phyloP scores from a whole-genome alignment of 116 monocot genomes.

The Iris pallida region DNA sequence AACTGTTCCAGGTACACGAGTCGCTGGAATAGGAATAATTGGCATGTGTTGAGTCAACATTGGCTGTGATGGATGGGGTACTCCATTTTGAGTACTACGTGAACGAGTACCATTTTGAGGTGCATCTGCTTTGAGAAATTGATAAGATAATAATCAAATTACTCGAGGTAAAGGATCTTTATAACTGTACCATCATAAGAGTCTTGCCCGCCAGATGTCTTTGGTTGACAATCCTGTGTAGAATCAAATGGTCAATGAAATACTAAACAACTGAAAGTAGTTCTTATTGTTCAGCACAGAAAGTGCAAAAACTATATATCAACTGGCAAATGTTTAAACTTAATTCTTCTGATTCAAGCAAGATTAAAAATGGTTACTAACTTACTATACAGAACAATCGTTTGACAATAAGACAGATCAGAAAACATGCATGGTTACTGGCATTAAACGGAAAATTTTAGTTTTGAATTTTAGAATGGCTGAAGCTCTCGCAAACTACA shows the following conservation, averaged over 20 bases:
- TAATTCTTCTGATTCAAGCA: too few species aligned
- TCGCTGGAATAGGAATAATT: slow-evolving; percentile 38
- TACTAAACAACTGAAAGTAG: background rate
- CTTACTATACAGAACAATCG: too few species aligned
- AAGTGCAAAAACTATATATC: too few species aligned
- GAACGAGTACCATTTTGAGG: slow-evolving; percentile 41
- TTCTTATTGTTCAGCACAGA: too few species aligned
- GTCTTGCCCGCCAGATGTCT: slow-evolving; percentile 39
- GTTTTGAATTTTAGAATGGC: too few species aligned
- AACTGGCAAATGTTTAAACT: too few species aligned
- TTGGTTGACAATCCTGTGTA: slow-evolving; percentile 69
- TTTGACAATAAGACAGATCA: too few species aligned
- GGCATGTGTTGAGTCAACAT: slow-evolving; percentile 32
- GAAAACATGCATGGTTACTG: too few species aligned
- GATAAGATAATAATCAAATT: background rate
- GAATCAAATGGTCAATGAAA: background rate
- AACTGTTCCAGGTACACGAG: slow-evolving; percentile 32
- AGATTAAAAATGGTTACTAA: too few species aligned
- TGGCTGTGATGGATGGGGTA: slow-evolving; percentile 29
- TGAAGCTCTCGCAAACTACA: too few species aligned
- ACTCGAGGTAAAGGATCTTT: background rate
- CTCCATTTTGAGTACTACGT: slow-evolving; percentile 67
- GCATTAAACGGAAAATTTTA: too few species aligned
- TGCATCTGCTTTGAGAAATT: slow-evolving; percentile 20
- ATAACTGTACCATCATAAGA: slow-evolving; percentile 50